These are phyloP conservation scores for Priceomyces melissophilus DNA, from an alignment of 805 yeast genomes.

Conservation along the genomic window DNA sequence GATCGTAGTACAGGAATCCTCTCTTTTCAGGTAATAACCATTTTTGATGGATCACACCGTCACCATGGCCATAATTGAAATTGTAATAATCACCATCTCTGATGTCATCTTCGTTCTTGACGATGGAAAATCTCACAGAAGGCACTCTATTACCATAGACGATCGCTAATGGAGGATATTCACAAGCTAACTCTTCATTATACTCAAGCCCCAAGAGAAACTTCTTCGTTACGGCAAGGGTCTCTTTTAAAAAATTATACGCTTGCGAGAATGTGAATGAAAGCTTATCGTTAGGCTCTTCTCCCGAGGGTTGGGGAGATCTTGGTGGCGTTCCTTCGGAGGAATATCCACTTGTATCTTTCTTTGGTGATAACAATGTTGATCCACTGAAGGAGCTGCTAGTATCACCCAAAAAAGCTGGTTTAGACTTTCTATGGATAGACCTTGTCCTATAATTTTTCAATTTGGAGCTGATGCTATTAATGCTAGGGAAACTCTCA, in stretches of 20 bases:
- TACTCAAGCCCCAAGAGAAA: slow-evolving; percentile 57
- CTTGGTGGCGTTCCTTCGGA: neutral
- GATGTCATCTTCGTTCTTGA: slow-evolving; percentile 58
- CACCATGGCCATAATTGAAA: slow-evolving; percentile 85
- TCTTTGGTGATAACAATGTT: neutral
- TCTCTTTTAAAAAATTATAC: slow-evolving; percentile 57
- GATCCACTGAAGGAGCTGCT: neutral
- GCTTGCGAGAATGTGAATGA: slow-evolving; percentile 53
- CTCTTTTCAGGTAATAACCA: slow-evolving; percentile 76
- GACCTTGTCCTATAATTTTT: slow-evolving; percentile 21
- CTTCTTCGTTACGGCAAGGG: slow-evolving; percentile 56
- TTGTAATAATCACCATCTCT: slow-evolving; percentile 69
- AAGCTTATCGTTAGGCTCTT: slow-evolving; percentile 4
- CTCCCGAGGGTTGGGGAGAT: neutral
- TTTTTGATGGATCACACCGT: slow-evolving; percentile 83
- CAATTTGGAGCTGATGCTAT: slow-evolving; percentile 25
- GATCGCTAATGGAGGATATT: slow-evolving; percentile 80
- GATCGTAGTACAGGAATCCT: slow-evolving; percentile 49
- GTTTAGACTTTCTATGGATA: slow-evolving; percentile 9
- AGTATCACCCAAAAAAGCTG: slow-evolving; percentile 2
- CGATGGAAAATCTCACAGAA: slow-evolving; percentile 77
- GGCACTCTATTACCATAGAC: slow-evolving; percentile 83
- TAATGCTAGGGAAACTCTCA: slow-evolving; percentile 20
- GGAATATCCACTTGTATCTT: neutral
- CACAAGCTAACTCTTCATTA: slow-evolving; percentile 39